Conservation (phyloP, 192 early-diverging fungal species). For the Umbelopsis sp. region DNA sequence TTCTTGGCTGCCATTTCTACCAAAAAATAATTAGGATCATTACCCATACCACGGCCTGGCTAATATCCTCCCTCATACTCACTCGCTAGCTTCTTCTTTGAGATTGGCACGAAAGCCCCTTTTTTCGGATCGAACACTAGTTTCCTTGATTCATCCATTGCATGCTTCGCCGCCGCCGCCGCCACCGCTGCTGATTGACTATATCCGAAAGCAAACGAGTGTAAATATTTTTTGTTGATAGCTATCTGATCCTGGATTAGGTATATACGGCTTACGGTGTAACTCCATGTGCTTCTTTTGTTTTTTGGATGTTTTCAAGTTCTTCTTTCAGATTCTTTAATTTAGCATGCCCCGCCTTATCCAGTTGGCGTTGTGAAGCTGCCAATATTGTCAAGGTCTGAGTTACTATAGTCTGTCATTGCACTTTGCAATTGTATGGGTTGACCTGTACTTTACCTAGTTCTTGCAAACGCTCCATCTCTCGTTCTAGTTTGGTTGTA, state of each 20-base stretch:
- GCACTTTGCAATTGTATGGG: not conserved
- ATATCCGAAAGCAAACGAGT: not conserved
- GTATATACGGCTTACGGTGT: not conserved
- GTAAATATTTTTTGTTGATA: not conserved
- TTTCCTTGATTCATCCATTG: slow-evolving; percentile 29
- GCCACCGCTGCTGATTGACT: not conserved
- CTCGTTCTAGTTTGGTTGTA: slow-evolving; percentile 50
- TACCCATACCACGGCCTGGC: not conserved
- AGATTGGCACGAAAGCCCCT: slow-evolving; percentile 33
- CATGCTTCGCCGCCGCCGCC: slow-evolving; percentile 19
- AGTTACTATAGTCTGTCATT: too few species aligned
- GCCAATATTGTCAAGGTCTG: too few species aligned
- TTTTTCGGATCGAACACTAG: slow-evolving; percentile 36
- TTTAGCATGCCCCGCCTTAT: slow-evolving; percentile 46
- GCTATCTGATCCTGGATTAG: not conserved
- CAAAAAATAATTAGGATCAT: too few species aligned
- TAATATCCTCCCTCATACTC: not conserved
- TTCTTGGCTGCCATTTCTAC: not conserved
- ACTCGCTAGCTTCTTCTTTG: not conserved
- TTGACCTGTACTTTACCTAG: slow-evolving; percentile 35
- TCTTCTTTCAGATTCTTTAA: slow-evolving; percentile 49
- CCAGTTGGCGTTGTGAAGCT: slow-evolving; percentile 45
- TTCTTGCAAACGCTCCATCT: slow-evolving; percentile 46
- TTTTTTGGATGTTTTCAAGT: slow-evolving; percentile 56
- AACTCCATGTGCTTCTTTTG: slow-evolving; percentile 47